phyloP scores from a whole-genome alignment of 352 stramenopile species.

The Phytophthora tentaculata region DNA sequence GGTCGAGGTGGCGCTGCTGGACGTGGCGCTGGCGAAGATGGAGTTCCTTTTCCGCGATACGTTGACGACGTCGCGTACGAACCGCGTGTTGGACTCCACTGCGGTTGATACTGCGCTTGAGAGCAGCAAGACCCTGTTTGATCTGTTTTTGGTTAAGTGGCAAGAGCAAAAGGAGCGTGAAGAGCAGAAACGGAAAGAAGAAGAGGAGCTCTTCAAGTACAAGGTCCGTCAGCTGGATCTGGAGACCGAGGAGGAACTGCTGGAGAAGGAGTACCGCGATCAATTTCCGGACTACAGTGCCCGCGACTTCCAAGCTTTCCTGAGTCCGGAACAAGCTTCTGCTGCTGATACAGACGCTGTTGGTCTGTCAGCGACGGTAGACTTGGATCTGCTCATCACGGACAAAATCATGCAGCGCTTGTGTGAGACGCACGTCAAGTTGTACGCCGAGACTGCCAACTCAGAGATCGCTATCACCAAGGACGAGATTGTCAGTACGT shows the following conservation, averaged over 20 bases:
- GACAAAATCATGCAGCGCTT: constrained; percentile 78
- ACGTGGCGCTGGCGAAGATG: constrained; percentile 75
- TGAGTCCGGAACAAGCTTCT: constrained; percentile 47
- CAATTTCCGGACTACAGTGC: constrained; percentile 94
- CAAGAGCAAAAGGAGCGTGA: constrained; percentile 83
- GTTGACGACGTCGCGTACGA: constrained; percentile 30
- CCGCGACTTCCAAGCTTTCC: constrained; percentile 73
- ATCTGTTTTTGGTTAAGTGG: constrained; percentile 86
- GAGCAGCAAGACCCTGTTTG: constrained; percentile 79
- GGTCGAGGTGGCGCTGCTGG: constrained; percentile 70
- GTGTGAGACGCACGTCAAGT: constrained; percentile 69
- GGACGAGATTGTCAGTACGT: constrained; percentile 62
- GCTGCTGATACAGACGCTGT: constrained; percentile 13
- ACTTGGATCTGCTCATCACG: constrained; percentile 68
- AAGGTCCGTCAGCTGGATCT: constrained; percentile 84
- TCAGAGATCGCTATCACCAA: constrained; percentile 50
- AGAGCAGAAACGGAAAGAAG: constrained; percentile 73
- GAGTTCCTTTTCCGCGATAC: constrained; percentile 71
- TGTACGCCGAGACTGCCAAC: constrained; percentile 67
- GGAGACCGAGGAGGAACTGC: constrained; percentile 80
- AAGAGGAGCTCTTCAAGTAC: constrained; percentile 87
- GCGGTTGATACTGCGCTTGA: constrained; percentile 52
- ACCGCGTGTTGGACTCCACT: constrained; percentile 23
- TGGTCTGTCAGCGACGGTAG: constrained; percentile 17
- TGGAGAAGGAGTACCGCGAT: constrained; percentile 89